phyloP scores from a whole-genome alignment of 192 early-diverging fungal genomes.

The Coemansia erecta region DNA sequence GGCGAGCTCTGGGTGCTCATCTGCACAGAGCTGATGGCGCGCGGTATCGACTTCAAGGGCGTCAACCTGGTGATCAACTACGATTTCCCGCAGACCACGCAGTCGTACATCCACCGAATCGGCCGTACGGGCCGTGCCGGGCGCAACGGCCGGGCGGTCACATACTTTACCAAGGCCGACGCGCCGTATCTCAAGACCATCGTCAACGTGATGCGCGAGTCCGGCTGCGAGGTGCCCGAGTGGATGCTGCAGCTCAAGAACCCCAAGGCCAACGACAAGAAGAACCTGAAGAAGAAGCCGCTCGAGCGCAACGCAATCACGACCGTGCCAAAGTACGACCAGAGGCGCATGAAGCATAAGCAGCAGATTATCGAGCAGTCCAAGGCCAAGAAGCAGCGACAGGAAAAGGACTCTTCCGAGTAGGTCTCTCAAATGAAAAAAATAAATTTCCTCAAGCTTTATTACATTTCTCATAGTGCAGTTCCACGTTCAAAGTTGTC shows the following conservation, averaged over 20 bases:
- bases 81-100: slow-evolving; percentile 91
- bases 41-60: slow-evolving; percentile 98
- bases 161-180: slow-evolving; percentile 95
- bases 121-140: slow-evolving; percentile 99
- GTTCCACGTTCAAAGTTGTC: slow-evolving; percentile 87
- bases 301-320: slow-evolving; percentile 72
- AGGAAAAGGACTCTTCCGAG: no score
- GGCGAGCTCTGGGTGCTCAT: slow-evolving; percentile 96
- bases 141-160: slow-evolving; percentile 81
- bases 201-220: slow-evolving; percentile 95
- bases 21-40: slow-evolving; percentile 93
- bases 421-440: no score
- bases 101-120: slow-evolving; percentile 95
- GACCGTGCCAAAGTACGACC: slow-evolving; percentile 74
- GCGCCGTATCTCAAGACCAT: slow-evolving; percentile 84
- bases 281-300: slow-evolving; percentile 71
- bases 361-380: slow-evolving; percentile 48
- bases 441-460: no score
- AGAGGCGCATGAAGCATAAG: slow-evolving; percentile 66
- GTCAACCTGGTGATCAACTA: slow-evolving; percentile 98
- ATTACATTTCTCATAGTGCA: slow-evolving; percentile 55
- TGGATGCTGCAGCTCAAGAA: slow-evolving; percentile 93
- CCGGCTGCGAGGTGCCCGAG: slow-evolving; percentile 93
- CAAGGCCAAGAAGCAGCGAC: slow-evolving; percentile 42
- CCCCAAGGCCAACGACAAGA: slow-evolving; percentile 59